Evolutionary conservation across 768 basidiomycete species (phyloP), one percentile per base, ranked within the genome.

Genomic region (Hydnum rufescens): DNA sequence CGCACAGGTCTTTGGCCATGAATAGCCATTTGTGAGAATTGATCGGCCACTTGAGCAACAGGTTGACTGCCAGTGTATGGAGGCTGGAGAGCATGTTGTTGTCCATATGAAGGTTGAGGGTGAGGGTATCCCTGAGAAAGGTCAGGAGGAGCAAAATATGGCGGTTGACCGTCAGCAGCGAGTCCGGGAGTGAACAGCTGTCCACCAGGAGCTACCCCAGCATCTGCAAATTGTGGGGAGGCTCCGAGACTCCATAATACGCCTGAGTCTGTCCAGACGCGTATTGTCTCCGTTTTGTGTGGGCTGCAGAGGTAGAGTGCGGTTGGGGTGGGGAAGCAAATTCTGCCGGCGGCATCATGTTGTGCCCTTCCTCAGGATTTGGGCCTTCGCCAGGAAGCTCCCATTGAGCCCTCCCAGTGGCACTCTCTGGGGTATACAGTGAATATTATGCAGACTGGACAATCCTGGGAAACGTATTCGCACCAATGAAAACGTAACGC

Each of bases 221-320:
- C 75, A 39, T 69, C 22, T 54, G n/a, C 57, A 26, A 71, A 70
- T 8, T 65, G 63, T 6, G 67, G 44, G 32, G 39, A 51, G 23
- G 50, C 54, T 53, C 61, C 34, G 44, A 62, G 32, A 77, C 75
- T 32, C 61, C 59, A 58, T 87, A 87, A 64, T 90, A 90, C 2
- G 75, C 87, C 61, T 89, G 86, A 1, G 88, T 88, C 66, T 95
- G 90, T 6, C 86, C 90, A 3, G 86, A 78, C 48, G 92, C 92
- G 64, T 96, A 96, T 65, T 93, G 89, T 43, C 92, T 80, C 58
- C 87, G 81, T 66, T 86, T 82, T 51, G 69, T 52, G 57, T 74
- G 70, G 23, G 58, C 53, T 6, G 60, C 53, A 13, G 59, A 63
- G 4, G 72, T 64, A n/a, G 58, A 51, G n/a, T n/a, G n/a, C 2